These are phyloP conservation scores for Escovopsis sp. DNA, from an alignment of 2,329 filamentous ascomycete genomes.

Conservation along the genomic window DNA sequence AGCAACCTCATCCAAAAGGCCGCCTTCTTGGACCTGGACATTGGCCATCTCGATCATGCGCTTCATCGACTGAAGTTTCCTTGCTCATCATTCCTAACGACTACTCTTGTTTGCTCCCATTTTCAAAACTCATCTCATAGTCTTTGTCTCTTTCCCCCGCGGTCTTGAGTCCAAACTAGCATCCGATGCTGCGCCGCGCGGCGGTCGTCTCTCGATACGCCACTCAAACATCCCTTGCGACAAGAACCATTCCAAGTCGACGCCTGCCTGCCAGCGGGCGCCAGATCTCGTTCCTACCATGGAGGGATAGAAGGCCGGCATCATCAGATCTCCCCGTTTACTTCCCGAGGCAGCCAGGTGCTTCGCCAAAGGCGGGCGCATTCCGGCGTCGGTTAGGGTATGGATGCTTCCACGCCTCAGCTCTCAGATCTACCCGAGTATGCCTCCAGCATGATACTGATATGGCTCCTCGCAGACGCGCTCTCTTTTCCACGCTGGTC, in stretches of 20 bases:
- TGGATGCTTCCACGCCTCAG: constrained; percentile 1
- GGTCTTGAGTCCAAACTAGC: neutral
- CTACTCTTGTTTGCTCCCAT: neutral
- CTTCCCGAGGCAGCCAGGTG: constrained; percentile 12
- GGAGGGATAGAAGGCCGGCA: constrained; percentile 11
- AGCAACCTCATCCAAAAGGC: no score
- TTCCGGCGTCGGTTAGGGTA: constrained; percentile 17
- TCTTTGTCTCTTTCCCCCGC: neutral
- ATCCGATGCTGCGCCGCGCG: constrained; percentile 11
- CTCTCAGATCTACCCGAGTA: neutral
- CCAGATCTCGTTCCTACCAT: constrained; percentile 21
- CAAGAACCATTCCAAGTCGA: constrained; percentile 10
- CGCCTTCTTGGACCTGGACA: no score
- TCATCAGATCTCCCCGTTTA: constrained; percentile 17
- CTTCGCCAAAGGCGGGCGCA: constrained; percentile 6
- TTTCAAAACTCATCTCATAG: neutral
- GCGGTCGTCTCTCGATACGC: constrained; percentile 10
- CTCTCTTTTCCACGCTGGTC: constrained; percentile 18
- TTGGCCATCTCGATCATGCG: no score
- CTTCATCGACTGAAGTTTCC: no score
- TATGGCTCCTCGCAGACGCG: constrained; percentile 9
- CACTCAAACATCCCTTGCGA: constrained; percentile 8
- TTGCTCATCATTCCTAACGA: neutral
- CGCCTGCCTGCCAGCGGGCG: constrained; percentile 11
- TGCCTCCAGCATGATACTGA: constrained; percentile 3